Conservation (phyloP, 805 yeast species). For the Aciculoconidium aculeatum region DNA sequence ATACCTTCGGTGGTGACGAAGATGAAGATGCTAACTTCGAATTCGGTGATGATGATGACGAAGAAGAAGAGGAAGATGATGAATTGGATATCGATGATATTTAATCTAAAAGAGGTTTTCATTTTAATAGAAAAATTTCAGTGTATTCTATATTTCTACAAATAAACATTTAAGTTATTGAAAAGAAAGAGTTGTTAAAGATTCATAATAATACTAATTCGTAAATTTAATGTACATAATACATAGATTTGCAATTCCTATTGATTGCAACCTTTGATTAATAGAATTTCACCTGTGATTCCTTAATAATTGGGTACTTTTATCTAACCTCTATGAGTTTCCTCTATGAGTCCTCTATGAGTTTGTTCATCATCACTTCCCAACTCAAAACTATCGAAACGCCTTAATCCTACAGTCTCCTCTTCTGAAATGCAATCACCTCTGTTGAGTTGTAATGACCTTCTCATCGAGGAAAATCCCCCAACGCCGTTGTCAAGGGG, state of each 20-base stretch:
- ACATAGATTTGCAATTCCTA: conserved; percentile 1
- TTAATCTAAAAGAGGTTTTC: too few relatives aligned
- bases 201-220: background rate
- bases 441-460: conserved; percentile 66
- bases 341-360: too few relatives aligned
- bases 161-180: background rate
- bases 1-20: conserved; percentile 92
- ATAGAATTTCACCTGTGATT: too few relatives aligned
- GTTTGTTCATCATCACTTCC: conserved; percentile 40
- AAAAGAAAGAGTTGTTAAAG: background rate
- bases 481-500: conserved; percentile 84
- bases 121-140: conserved; percentile 5
- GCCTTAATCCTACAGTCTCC: conserved; percentile 49
- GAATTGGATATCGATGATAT: conserved; percentile 92
- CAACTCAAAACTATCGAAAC: conserved; percentile 57
- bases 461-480: conserved; percentile 63
- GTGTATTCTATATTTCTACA: conserved; percentile 4
- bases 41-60: conserved; percentile 89
- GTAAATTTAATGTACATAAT: conserved; percentile 4
- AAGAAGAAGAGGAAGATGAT: conserved; percentile 64
- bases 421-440: conserved; percentile 28
- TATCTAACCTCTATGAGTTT: conserved; percentile 2
- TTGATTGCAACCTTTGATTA: background rate
- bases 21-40: conserved; percentile 98
- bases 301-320: conserved; percentile 1